These are phyloP conservation scores for Curvularia sp. DNA, from an alignment of 2,329 filamentous ascomycete species.

Conservation along the genomic window DNA sequence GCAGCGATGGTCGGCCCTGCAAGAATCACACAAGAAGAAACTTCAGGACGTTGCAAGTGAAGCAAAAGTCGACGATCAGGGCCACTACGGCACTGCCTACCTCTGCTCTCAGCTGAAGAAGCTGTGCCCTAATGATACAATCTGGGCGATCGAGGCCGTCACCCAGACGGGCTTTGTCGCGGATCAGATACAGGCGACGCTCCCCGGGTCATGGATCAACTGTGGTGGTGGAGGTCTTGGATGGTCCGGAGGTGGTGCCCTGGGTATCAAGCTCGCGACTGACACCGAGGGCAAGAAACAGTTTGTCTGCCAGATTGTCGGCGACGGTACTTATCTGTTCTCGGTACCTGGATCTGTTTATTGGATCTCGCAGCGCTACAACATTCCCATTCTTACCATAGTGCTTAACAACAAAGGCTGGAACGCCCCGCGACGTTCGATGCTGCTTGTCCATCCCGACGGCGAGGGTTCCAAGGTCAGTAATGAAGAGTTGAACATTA, in stretches of 20 bases:
- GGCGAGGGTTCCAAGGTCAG: constrained; percentile 67
- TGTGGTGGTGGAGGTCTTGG: constrained; percentile 82
- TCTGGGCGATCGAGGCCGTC: constrained; percentile 80
- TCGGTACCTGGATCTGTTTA: constrained; percentile 70
- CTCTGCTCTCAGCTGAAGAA: constrained; percentile 64
- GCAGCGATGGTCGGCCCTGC: constrained; percentile 62
- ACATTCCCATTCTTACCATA: constrained; percentile 70
- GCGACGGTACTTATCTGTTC: constrained; percentile 73
- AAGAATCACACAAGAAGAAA: constrained; percentile 64
- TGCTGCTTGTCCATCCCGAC: constrained; percentile 70
- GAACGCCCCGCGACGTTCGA: constrained; percentile 68
- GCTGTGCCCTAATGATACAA: constrained; percentile 67
- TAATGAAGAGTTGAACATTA: constrained; percentile 71
- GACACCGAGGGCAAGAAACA: constrained; percentile 55
- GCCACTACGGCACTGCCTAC: constrained; percentile 67
- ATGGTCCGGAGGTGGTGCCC: constrained; percentile 76
- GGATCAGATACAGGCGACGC: constrained; percentile 72
- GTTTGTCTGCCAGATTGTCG: constrained; percentile 61
- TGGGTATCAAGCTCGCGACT: constrained; percentile 77
- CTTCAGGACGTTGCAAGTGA: constrained; percentile 66
- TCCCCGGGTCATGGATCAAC: constrained; percentile 79
- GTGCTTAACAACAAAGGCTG: constrained; percentile 75
- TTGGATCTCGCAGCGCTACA: constrained; percentile 71
- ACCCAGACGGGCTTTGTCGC: constrained; percentile 72
- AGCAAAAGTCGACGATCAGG: constrained; percentile 66